Conservation (phyloP, 106 monocot genomes). For the Dioscorea dumetorum region DNA sequence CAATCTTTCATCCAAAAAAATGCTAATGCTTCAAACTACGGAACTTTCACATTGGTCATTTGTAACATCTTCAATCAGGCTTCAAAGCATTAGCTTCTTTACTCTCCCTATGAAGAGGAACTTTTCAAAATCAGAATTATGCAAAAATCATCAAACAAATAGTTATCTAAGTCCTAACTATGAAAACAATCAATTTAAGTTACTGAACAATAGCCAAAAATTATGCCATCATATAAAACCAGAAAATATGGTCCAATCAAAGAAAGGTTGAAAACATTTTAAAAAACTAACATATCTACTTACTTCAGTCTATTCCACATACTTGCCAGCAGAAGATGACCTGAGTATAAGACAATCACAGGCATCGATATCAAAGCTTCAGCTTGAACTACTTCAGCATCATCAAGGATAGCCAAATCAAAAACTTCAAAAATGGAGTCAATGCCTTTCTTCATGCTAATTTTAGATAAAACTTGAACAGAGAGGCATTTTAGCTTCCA, state of each 20-base stretch:
- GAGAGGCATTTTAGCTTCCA: slow-evolving; percentile 46
- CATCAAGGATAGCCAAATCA: slow-evolving; percentile 73
- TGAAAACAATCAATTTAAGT: background rate
- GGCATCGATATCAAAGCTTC: slow-evolving; percentile 73
- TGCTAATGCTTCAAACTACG: background rate
- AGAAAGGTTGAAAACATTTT: too few relatives aligned
- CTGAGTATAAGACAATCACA: slow-evolving; percentile 63
- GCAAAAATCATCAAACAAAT: too few relatives aligned
- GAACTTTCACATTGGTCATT: background rate
- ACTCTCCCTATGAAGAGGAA: too few relatives aligned
- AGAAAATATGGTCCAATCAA: too few relatives aligned
- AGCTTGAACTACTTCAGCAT: slow-evolving; percentile 53
- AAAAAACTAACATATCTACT: slow-evolving; percentile 13
- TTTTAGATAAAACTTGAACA: slow-evolving; percentile 60
- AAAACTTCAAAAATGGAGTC: slow-evolving; percentile 52
- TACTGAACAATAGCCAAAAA: background rate
- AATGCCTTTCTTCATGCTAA: slow-evolving; percentile 19
- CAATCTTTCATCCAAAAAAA: too few relatives aligned
- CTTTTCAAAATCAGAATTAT: too few relatives aligned
- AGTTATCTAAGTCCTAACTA: too few relatives aligned
- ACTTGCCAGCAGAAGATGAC: slow-evolving; percentile 29
- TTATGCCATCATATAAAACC: background rate
- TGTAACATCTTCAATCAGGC: background rate
- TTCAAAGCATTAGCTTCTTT: too few relatives aligned
- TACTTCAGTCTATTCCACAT: slow-evolving; percentile 54